Base-by-base conservation (phyloP, 257 asterid genomes). In the Coffea eugenioides region DNA sequence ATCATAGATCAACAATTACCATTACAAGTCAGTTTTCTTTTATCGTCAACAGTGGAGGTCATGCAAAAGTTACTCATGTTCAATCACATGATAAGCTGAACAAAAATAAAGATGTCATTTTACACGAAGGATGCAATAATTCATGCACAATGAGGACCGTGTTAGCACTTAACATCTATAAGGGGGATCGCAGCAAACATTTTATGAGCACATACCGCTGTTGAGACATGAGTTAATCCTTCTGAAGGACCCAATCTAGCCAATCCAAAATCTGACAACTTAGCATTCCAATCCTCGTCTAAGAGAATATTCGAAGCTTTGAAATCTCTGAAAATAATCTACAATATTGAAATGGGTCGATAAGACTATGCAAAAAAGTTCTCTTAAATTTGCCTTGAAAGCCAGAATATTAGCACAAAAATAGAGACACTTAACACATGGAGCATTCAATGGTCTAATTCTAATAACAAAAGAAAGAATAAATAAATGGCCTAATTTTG, bases 181-280 rank as follows among this genome's bases (percentile, higher is more conserved):
- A 52, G 39, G 62, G 15, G 69, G 54, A 57, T 21, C 15, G 56
- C 9, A 73, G 77, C 23, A 13, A 10, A 66, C 6, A 46, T 73
- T 21, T 34, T 43, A 41, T 11, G 74, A 10, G 64, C 62, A 59
- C 88, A 69, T 84, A 88, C 91, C 81, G 90, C 91, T 45, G 91
- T 88, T n/a, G 91, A 88, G 76, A 88, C 88, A 77, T 88, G 91
- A 73, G 86, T 84, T 61, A 73, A 73, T 66, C 91, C 91, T 45
- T 88, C 90, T 18, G 81, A 69, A 81, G 91, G 91, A 41, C 91
- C 91, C 83, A 88, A 73, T 74, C 91, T 80, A 79, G 91, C 91
- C 80, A 88, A 77, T 76, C 91, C 91, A 45, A 88, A 88, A 72
- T 88, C 91, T 74, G 91, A 86, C 41, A 88, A 69, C 85, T 88